phyloP scores from a whole-genome alignment of 192 early-diverging fungal genomes.

The Podila horticola region DNA sequence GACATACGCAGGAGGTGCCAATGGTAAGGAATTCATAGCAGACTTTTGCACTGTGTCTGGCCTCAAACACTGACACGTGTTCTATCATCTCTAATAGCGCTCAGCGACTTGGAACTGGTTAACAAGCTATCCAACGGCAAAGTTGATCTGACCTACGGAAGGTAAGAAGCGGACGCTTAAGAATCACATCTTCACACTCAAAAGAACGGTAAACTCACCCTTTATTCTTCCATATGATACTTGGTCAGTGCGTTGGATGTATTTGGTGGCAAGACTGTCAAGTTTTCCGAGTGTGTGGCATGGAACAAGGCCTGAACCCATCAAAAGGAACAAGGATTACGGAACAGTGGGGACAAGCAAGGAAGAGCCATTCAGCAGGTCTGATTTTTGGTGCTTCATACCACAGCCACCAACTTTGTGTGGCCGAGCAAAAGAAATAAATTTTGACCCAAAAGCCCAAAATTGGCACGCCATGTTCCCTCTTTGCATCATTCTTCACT shows the following conservation, averaged over 20 bases:
- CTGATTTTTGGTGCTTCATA: background rate
- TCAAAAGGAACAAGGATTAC: background rate
- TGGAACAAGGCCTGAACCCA: constrained; percentile 68
- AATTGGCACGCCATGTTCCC: background rate
- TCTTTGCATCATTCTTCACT: background rate
- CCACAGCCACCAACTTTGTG: background rate
- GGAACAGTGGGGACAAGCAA: background rate
- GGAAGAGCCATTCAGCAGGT: background rate
- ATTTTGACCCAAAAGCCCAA: too few species aligned
- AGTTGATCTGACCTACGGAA: constrained; percentile 95
- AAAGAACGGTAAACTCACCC: background rate
- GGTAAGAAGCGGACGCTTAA: constrained; percentile 50
- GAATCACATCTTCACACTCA: background rate
- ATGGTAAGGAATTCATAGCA: constrained; percentile 44
- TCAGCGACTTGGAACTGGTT: constrained; percentile 85
- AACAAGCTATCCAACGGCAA: constrained; percentile 78
- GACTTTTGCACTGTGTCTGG: background rate
- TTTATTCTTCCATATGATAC: background rate
- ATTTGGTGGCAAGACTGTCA: constrained; percentile 90
- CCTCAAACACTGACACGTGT: background rate
- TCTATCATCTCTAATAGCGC: constrained; percentile 22
- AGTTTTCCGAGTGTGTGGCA: constrained; percentile 80
- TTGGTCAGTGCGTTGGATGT: constrained; percentile 89
- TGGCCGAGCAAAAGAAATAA: too few species aligned
- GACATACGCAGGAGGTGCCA: constrained; percentile 95